Evolutionary conservation across 495 filamentous ascomycete genomes (phyloP), one percentile per base, ranked within the genome.

Genomic region (Tirmania nivea): DNA sequence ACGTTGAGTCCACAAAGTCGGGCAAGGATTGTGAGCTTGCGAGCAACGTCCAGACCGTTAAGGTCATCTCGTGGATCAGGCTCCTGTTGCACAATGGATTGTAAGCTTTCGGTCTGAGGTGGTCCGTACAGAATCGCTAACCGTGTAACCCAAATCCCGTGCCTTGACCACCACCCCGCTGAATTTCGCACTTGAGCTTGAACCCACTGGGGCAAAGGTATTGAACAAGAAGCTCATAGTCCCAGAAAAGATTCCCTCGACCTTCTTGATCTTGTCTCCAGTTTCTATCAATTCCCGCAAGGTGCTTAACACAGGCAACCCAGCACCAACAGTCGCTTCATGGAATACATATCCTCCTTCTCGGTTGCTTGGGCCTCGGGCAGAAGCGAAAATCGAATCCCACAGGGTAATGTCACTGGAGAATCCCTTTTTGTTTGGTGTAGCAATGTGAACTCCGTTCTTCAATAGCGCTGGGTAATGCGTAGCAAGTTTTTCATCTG

Each of bases 141-240:
- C 36, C 8, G 90, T 97, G 69, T 87, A 97, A 16, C 92, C 90
- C n/a, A 89, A 69, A 51, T 88, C 81, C 70, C 93, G 90, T 35
- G 89, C 90, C 67, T 88, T 83, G 57, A 74, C 75, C 19, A 95
- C 90, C 56, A 89, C 86, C 47, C 78, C 81, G 48, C 84, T 88
- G 78, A 89, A 97, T 1, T 55, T 52, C 61, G 81, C 79, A 5
- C 80, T 79, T 25, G 77, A 74, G 11, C 66, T 68, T 19, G 70
- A 64, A 16, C 79, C 79, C 2, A 78, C 75, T 0, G 85, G 86
- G 39, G 84, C 83, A 60, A 95, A 95, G 48, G 75, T 84, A 71
- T 96, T 95, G 75, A 97, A 97, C 11, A 95, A 73, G 75, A 93
- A 96, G 37, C 80, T 86, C 73, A 96, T 86, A 6, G 90, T 95